phyloP scores from a whole-genome alignment of 495 filamentous ascomycete species.

The Delitschia confertaspora region DNA sequence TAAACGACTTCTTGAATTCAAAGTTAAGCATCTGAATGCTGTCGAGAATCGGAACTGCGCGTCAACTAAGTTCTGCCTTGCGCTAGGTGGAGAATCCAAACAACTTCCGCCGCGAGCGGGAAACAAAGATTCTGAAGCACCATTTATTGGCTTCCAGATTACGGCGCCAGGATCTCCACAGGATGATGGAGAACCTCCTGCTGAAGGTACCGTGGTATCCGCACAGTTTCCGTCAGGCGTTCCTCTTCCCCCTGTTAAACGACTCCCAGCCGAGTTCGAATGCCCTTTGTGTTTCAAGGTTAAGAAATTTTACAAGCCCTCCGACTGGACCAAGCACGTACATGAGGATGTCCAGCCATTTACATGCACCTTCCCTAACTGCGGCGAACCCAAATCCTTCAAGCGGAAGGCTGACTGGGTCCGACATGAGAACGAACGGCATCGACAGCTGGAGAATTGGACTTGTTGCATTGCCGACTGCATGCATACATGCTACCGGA shows the following conservation, averaged over 20 bases:
- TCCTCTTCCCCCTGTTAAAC: slow-evolving; percentile 68
- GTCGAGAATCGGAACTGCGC: slow-evolving; percentile 48
- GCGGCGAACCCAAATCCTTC: slow-evolving; percentile 85
- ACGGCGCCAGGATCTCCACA: slow-evolving; percentile 40
- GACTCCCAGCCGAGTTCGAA: slow-evolving; percentile 83
- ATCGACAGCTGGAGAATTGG: slow-evolving; percentile 92
- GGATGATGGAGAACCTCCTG: slow-evolving; percentile 53
- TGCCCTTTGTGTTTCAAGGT: slow-evolving; percentile 84
- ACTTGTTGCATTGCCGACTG: slow-evolving; percentile 74
- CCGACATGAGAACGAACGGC: slow-evolving; percentile 86
- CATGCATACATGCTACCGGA: slow-evolving; percentile 75
- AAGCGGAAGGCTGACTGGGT: slow-evolving; percentile 98
- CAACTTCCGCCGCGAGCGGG: slow-evolving; percentile 39
- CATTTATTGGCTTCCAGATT: slow-evolving; percentile 45
- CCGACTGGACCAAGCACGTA: slow-evolving; percentile 97
- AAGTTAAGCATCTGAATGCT: slow-evolving; percentile 58
- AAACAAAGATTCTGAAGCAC: slow-evolving; percentile 32
- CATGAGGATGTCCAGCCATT: slow-evolving; percentile 95
- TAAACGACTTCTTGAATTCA: slow-evolving; percentile 63
- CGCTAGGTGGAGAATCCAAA: slow-evolving; percentile 51
- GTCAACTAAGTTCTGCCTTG: slow-evolving; percentile 53
- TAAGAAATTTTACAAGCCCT: slow-evolving; percentile 88
- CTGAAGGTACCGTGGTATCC: slow-evolving; percentile 58
- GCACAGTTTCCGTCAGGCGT: slow-evolving; percentile 72
- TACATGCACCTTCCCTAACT: slow-evolving; percentile 82